Base-by-base conservation (phyloP, 345 rosid genomes). In the Populus alba region DNA sequence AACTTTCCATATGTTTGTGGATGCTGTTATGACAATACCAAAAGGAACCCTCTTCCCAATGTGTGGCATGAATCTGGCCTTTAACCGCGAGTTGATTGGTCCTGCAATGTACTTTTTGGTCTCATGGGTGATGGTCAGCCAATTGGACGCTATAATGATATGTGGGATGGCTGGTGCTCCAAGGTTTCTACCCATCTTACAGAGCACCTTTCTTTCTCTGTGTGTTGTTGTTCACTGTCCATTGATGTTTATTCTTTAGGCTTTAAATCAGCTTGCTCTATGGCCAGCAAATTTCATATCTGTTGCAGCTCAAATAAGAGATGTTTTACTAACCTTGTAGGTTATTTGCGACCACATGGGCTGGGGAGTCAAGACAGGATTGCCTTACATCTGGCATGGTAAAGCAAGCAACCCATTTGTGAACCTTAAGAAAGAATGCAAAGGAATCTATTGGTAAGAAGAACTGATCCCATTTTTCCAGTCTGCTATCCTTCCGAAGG, bases 61-160 rank as follows among this genome's bases (percentile, higher is more conserved):
- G 98, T 93, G 98, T 37, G 97, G 97, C n/a, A 93, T 93, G 98
- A 93, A 93, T 79, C 86, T 93, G 65, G 92, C 81, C 75, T 93
- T 93, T 85, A 81, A 93, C 81, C 89, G 98, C 55, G 95, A 93
- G 35, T 73, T 92, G 62, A 88, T 93, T 66, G 97, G 97, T 37
- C 91, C 97, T 35, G 97, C 97, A 45, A 91, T 93, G 94, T 93
- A 93, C 85, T 93, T 91, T 53, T 91, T 53, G 88, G 97, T 29
- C 93, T 93, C 79, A 93, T 93, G 97, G 96, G 97, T 66, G 96
- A 93, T 81, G 94, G 96, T 68, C 97, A 93, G 79, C 97, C 97
- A 49, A 89, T 93, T 77, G 92, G 93, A 1, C 92, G 97, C 47
- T 91, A 93, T 3, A 97, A 93, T 63, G 97, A 93, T 74, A 93